Evolutionary conservation across 257 asterid genomes (phyloP).

Genomic region (Solanum dulcamara): DNA sequence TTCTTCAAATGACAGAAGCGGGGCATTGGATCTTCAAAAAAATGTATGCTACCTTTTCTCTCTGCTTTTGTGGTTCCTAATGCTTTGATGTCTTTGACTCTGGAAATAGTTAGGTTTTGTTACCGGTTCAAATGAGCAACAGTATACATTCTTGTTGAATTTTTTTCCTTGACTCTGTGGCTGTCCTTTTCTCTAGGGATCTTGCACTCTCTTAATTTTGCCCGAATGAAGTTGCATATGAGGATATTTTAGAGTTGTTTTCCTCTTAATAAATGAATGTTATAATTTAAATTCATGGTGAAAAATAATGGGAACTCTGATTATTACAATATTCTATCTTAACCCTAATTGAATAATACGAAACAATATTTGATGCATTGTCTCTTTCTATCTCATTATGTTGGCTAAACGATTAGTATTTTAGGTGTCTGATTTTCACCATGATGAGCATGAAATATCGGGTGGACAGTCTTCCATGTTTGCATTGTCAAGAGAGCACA

Average conservation of each 20-base stretch:
- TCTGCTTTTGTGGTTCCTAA: background rate
- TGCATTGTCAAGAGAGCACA: constrained; percentile 18
- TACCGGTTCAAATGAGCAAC: background rate
- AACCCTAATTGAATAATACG: background rate
- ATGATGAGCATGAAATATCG: constrained; percentile 14
- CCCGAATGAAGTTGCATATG: background rate
- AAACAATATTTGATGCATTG: background rate
- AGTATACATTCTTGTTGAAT: background rate
- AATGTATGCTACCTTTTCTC: constrained; percentile 43
- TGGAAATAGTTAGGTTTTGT: background rate
- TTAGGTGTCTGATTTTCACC: constrained; percentile 21
- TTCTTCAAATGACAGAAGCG: constrained; percentile 33
- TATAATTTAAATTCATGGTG: background rate
- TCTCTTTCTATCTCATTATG: background rate
- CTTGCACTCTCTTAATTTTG: background rate
- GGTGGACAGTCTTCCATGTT: constrained; percentile 23
- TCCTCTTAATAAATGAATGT: background rate
- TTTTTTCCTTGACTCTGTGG: background rate
- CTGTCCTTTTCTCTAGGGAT: background rate
- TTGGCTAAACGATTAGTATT: background rate
- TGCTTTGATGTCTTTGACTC: background rate
- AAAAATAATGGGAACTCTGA: background rate
- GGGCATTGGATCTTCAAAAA: constrained; percentile 32
- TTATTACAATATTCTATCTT: background rate
- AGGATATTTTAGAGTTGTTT: background rate